Base-by-base conservation (phyloP, 352 stramenopile species). In the Poterioochromonas sp. region DNA sequence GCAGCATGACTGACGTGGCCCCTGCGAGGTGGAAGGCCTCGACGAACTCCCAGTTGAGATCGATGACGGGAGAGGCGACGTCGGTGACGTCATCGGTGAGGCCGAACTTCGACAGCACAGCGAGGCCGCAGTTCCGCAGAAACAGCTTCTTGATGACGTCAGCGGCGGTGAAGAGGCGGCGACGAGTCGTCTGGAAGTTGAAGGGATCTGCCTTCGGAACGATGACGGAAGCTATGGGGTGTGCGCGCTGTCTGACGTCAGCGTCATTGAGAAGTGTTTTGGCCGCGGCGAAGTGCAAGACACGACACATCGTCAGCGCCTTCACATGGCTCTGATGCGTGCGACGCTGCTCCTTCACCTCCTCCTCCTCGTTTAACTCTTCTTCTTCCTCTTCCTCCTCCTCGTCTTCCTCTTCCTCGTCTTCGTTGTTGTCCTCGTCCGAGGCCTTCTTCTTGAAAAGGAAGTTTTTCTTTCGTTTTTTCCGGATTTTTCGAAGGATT, bases 301-400 rank as follows among this genome's bases (percentile, higher is more conserved):
- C 65, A 35, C 65, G 65, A 54, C 43, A 58, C 22, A 8, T 12
- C 35, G 41, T 74, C 5, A 74, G 40, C 3, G 34, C 34, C 11
- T 29, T 40, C 12, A 39, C 58, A 29, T 47, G 8, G 11, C 40
- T 1, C 63, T 5, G 29, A 15, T 11, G 5, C 58, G 5, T 40
- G 58, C 29, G 22, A 15, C 35, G 63, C 63, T 47, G 2, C 35
- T 73, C 63, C 29, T 35, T 49, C 5, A 47, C 35, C 3, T 49
- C 11, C 29, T 22, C 63, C 35, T 26, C 2, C 2, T 40, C 63
- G 15, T 49, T 15, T 47, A 5, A 5, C 8, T 20, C 12, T 26
- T 15, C 20, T 43, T 73, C 63, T 5, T 43, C 63, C 18, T 73
- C 63, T n/a, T 47, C 37, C 40, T 73, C 63, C 3, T 73, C 35